Evolutionary conservation across 2,329 filamentous ascomycete species (phyloP).

Genomic region (Zasmidium angulare): DNA sequence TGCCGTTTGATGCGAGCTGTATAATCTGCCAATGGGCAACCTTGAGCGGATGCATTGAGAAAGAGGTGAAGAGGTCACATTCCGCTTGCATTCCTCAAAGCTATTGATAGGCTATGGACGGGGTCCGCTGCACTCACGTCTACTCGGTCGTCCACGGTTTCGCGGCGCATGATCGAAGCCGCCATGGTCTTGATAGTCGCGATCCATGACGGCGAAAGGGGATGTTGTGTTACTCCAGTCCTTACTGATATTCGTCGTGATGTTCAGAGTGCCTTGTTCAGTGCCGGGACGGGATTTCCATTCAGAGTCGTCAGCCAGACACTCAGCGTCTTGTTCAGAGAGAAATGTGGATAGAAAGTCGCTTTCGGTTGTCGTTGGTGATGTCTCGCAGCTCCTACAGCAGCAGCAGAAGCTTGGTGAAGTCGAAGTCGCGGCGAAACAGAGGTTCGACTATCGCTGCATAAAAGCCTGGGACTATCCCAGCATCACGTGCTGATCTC

Average conservation of each 20-base stretch:
- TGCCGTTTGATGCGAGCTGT: not conserved
- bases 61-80: not conserved
- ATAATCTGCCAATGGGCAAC: not conserved
- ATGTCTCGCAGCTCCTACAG: no score
- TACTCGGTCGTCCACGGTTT: constrained; percentile 25
- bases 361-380: no score
- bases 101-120: constrained; percentile 17
- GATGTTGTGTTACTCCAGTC: not conserved
- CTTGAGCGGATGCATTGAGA: not conserved
- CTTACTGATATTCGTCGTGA: not conserved
- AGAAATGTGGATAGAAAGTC: no score
- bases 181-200: constrained; percentile 28
- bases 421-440: not conserved
- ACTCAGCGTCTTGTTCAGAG: no score
- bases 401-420: not conserved
- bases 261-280: no score
- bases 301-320: no score
- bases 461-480: not conserved
- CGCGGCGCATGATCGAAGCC: constrained; percentile 23
- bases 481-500: not conserved
- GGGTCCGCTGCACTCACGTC: constrained; percentile 21
- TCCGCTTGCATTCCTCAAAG: constrained; percentile 16
- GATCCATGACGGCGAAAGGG: constrained; percentile 26
- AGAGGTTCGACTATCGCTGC: not conserved
- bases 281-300: no score